phyloP scores from a whole-genome alignment of 2,329 filamentous ascomycete species.

The Nannizziopsis barbatae region DNA sequence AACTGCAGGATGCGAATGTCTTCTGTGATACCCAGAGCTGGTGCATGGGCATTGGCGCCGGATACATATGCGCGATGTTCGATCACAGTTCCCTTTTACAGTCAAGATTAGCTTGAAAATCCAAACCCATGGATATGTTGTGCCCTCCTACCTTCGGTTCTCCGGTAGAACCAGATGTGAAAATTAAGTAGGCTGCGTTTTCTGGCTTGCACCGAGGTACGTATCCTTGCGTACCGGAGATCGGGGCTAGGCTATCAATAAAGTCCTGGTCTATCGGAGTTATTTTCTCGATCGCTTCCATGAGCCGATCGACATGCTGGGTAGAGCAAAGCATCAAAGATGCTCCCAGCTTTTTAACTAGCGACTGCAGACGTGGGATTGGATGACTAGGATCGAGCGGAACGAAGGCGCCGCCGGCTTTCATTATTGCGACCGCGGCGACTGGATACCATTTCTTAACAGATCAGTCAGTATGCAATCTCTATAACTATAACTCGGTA shows the following conservation, averaged over 20 bases:
- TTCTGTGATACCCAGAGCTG: constrained; percentile 39
- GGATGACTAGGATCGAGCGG: constrained; percentile 33
- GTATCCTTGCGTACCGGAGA: constrained; percentile 13
- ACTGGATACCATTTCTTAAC: constrained; percentile 34
- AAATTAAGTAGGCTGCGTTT: constrained; percentile 45
- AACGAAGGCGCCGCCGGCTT: constrained; percentile 35
- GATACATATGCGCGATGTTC: constrained; percentile 51
- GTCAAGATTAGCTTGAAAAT: not conserved
- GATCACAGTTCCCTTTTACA: constrained; percentile 47
- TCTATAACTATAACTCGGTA: too few relatives aligned
- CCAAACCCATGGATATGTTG: too few relatives aligned
- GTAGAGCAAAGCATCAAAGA: constrained; percentile 27
- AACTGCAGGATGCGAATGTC: constrained; percentile 48
- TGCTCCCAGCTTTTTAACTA: constrained; percentile 26
- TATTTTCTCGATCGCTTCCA: constrained; percentile 19
- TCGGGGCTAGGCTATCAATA: constrained; percentile 19
- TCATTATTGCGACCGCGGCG: constrained; percentile 33
- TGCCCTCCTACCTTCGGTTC: constrained; percentile 37
- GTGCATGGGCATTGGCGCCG: constrained; percentile 43
- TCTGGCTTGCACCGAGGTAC: constrained; percentile 22
- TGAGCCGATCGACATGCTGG: constrained; percentile 18
- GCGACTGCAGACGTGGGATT: constrained; percentile 26
- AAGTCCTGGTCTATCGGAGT: constrained; percentile 23
- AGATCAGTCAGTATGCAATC: not conserved
- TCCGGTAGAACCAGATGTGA: constrained; percentile 47